Conservation (phyloP, 2,329 filamentous ascomycete genomes). For the Corinectria fuckeliana region DNA sequence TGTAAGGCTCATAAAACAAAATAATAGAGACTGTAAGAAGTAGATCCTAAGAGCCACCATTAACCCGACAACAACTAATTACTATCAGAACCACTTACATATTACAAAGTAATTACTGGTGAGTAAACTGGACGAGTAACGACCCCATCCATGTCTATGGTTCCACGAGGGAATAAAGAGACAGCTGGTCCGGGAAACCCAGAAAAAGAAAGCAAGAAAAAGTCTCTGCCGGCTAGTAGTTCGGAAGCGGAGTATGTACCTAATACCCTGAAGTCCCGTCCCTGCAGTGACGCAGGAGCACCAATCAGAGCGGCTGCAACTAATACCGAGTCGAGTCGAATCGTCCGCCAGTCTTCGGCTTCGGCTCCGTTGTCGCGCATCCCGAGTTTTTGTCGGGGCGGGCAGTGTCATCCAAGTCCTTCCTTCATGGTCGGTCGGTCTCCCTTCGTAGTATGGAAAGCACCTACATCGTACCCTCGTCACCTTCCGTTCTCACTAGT, state of each 20-base stretch:
- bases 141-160: background rate
- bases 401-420: background rate
- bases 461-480: background rate
- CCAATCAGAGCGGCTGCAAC: slow-evolving; percentile 30
- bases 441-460: slow-evolving; percentile 2
- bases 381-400: slow-evolving; percentile 40
- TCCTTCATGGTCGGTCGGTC: background rate
- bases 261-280: slow-evolving; percentile 27
- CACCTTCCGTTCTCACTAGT: too few species aligned
- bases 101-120: background rate
- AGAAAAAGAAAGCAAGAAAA: slow-evolving; percentile 25
- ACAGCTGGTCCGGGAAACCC: slow-evolving; percentile 12
- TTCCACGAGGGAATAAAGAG: slow-evolving; percentile 20
- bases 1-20: too few species aligned
- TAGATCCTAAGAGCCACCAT: too few species aligned
- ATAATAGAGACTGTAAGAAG: too few species aligned
- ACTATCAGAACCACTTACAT: background rate
- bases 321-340: slow-evolving; percentile 31
- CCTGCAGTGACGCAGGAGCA: slow-evolving; percentile 10
- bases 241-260: background rate
- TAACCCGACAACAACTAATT: background rate
- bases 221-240: slow-evolving; percentile 6
- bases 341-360: slow-evolving; percentile 15
- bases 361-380: slow-evolving; percentile 25
- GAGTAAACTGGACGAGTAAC: background rate